These are phyloP conservation scores for Acanthamoeba lenticulata DNA, from an alignment of 208 protist species.

Conservation along the genomic window DNA sequence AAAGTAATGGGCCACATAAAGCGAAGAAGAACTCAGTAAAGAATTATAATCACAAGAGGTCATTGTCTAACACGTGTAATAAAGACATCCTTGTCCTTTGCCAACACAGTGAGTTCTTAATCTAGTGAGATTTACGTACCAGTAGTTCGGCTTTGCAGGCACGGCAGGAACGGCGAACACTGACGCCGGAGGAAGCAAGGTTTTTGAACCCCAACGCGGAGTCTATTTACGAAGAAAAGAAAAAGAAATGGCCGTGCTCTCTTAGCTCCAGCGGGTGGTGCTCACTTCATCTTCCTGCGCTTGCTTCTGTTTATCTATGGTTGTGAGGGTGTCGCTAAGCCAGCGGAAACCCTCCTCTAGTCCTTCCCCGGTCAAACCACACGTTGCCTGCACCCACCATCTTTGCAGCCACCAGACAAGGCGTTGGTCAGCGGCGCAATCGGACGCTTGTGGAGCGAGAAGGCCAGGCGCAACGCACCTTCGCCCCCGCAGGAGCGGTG, in stretches of 20 bases:
- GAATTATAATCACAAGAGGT: not conserved
- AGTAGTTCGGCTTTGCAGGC: no score
- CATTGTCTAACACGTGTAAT: slow-evolving; percentile 47
- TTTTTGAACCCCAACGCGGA: no score
- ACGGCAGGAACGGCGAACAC: no score
- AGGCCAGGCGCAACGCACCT: not conserved
- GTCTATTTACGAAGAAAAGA: no score
- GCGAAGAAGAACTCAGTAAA: no score
- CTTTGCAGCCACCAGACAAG: not conserved
- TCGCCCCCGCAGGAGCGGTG: not conserved
- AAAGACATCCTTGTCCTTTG: not conserved
- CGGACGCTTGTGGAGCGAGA: not conserved
- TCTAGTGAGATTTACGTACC: no score
- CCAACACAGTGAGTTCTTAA: no score
- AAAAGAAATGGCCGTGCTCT: not conserved
- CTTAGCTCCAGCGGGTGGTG: not conserved
- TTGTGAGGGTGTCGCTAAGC: slow-evolving; percentile 30
- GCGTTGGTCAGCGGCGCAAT: no score
- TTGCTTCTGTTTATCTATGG: not conserved
- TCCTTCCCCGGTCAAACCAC: slow-evolving; percentile 71
- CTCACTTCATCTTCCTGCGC: not conserved
- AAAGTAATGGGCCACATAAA: not conserved
- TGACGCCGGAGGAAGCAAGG: no score
- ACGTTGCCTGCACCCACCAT: slow-evolving; percentile 54
- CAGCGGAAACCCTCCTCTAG: slow-evolving; percentile 73